A percentile compares a stretch with the other conserved stretches of the same genome.
Evolutionary conservation across 2,329 filamentous ascomycete species (phyloP).

Genomic region (Colletotrichum echinochloae): DNA sequence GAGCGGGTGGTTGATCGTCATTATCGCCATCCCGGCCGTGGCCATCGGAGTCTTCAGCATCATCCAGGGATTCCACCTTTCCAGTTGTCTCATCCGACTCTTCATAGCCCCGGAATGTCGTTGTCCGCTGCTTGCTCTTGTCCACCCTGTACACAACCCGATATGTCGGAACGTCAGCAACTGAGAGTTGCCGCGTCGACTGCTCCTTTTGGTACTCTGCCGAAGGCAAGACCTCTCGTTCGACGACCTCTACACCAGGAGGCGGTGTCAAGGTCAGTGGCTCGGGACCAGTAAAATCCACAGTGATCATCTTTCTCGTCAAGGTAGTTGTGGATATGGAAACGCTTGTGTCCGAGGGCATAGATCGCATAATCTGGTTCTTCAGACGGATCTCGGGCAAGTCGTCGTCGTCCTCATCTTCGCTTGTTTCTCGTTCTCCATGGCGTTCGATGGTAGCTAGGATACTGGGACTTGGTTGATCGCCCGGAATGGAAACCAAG

Average conservation of each 20-base stretch:
- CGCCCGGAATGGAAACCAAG: constrained; percentile 44
- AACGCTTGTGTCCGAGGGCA: constrained; percentile 68
- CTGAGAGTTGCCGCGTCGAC: constrained; percentile 40
- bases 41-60: constrained; percentile 37
- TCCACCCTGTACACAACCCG: constrained; percentile 71
- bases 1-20: constrained; percentile 38
- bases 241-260: constrained; percentile 69
- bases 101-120: constrained; percentile 50
- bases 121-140: constrained; percentile 62
- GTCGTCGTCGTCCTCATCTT: constrained; percentile 56
- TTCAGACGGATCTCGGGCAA: constrained; percentile 61
- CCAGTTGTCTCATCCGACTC: constrained; percentile 47
- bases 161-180: constrained; percentile 54
- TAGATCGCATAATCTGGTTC: constrained; percentile 65
- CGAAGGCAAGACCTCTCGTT: constrained; percentile 62
- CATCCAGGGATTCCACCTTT: constrained; percentile 46
- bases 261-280: constrained; percentile 65
- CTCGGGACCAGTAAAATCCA: constrained; percentile 68
- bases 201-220: constrained; percentile 46
- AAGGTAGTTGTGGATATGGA: constrained; percentile 70
- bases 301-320: constrained; percentile 73
- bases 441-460: constrained; percentile 53
- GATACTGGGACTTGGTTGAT: constrained; percentile 45
- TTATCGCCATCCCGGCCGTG: constrained; percentile 11
- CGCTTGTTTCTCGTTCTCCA: constrained; percentile 45